Percentiles rank a stretch among this genome's conserved stretches.
These are phyloP conservation scores for Penicillium sp. DNA, from an alignment of 2,329 filamentous ascomycete species.

Conservation along the genomic window DNA sequence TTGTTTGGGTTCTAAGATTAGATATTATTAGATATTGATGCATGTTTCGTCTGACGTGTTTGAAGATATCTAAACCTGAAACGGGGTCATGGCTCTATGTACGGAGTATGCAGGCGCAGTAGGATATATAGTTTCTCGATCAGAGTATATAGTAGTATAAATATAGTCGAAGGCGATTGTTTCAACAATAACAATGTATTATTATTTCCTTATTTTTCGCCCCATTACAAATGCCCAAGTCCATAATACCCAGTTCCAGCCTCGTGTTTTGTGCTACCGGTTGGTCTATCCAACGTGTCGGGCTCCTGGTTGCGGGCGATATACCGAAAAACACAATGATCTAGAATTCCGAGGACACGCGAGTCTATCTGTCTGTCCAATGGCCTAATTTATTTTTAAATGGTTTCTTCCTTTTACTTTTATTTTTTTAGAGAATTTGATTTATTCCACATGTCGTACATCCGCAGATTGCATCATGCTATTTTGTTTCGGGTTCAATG, in stretches of 20 bases:
- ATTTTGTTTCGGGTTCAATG: constrained; percentile 3
- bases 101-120: background rate
- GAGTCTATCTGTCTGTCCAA: background rate
- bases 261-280: constrained; percentile 12
- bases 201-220: background rate
- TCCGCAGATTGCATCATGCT: constrained; percentile 1
- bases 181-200: background rate
- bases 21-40: background rate
- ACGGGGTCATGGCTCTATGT: background rate
- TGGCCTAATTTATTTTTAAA: background rate
- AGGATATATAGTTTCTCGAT: background rate
- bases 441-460: background rate
- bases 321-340: background rate
- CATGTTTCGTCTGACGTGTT: constrained; percentile 5
- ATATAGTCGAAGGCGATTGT: background rate
- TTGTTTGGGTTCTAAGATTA: constrained; percentile 4
- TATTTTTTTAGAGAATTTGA: background rate
- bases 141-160: background rate
- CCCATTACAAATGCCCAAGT: background rate
- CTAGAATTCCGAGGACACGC: background rate
- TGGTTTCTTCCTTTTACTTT: background rate
- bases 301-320: background rate
- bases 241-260: background rate
- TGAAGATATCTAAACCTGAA: constrained; percentile 7
- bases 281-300: constrained; percentile 7